These are phyloP conservation scores for Colletotrichum brevisporum DNA, from an alignment of 2,329 filamentous ascomycete genomes.

Conservation along the genomic window DNA sequence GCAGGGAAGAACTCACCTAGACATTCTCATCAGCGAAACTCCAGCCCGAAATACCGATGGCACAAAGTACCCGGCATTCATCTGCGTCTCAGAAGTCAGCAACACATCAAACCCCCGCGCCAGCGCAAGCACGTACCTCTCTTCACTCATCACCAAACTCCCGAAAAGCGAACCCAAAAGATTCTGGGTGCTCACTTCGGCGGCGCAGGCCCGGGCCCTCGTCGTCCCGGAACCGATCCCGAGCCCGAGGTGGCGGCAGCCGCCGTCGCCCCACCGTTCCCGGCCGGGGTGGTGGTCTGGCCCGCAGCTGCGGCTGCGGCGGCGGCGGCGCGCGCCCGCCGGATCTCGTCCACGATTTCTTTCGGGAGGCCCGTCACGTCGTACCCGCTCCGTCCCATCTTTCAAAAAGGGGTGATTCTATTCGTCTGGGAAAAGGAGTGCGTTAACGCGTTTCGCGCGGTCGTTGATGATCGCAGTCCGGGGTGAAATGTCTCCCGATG, in stretches of 20 bases:
- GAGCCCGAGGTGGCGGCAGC: not conserved
- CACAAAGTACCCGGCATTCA: too few relatives aligned
- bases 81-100: too few relatives aligned
- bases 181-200: not conserved
- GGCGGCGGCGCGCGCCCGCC: not conserved
- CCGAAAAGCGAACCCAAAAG: too few relatives aligned
- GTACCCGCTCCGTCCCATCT: constrained; percentile 40
- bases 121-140: too few relatives aligned
- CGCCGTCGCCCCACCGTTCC: not conserved
- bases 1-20: too few relatives aligned
- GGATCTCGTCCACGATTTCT: not conserved
- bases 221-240: not conserved
- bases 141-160: too few relatives aligned
- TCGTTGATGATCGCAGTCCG: too few relatives aligned
- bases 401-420: not conserved
- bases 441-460: too few relatives aligned
- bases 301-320: not conserved
- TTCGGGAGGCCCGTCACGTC: constrained; percentile 28
- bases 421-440: not conserved
- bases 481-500: too few relatives aligned
- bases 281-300: not conserved
- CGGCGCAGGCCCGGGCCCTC: not conserved
- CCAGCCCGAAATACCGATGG: too few relatives aligned
- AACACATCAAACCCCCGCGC: too few relatives aligned
- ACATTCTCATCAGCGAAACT: too few relatives aligned